Base-by-base conservation (phyloP, 768 basidiomycete species). In the Pulveroboletus frians region DNA sequence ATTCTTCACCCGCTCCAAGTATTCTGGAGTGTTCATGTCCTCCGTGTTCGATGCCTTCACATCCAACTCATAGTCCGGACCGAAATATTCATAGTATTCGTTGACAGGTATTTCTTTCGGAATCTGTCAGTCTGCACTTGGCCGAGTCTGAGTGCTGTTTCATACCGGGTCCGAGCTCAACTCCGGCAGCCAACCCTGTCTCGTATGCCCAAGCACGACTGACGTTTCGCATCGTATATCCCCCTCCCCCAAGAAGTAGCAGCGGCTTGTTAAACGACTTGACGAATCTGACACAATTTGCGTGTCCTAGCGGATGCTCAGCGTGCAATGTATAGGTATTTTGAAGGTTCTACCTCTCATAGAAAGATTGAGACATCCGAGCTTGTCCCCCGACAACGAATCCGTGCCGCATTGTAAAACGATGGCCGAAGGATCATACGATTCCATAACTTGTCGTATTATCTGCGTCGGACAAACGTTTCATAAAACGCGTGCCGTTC, bases 81-180 rank as follows among this genome's bases (percentile, higher is more conserved):
- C 96, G 67, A 97, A 98, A 69, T 98, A 98, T 64, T 98, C 95
- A 63, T 94, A 98, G 71, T 98, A 99, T 70, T 99, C 96, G 62
- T 98, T 99, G 55, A 94, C 86, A 3, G 96, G 96, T 46, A 99
- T 95, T 63, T 91, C 95, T 94, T 60, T n/a, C 29, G 5, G 45
- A 9, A n/a, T 18, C 7, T 23, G 50, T 57, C 38, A 55, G 55
- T 44, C 44, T 30, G 4, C 32, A 9, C n/a, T 46, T 14, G 7
- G 9, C 18, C 0, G 26, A 43, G n/a, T 42, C 44, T 8, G 29
- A n/a, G 29, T 9, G 9, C 1, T 3, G 13, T 47, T 15, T 56
- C 69, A 46, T 71, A 93, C 94, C 83, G 58, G 83, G 76, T 17
- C 83, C 85, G 13, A 99, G 79, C 67, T 98, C 93, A 18, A 94